phyloP scores from a whole-genome alignment of 148 eudicot genomes.

The Agrostemma githago region DNA sequence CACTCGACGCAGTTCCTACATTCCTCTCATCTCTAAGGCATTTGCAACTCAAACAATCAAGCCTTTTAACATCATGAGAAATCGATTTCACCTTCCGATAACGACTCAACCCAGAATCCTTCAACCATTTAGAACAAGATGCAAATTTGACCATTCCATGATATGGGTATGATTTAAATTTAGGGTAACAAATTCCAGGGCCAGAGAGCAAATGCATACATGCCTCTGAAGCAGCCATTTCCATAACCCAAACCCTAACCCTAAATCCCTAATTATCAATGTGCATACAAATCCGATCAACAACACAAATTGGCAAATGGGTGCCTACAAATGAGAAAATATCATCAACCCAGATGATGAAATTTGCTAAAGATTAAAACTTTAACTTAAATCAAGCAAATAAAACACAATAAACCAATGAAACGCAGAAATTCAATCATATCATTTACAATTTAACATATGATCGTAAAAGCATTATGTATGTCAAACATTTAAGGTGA shows the following conservation, averaged over 20 bases:
- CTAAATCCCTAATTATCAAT: too few species aligned
- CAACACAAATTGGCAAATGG: background rate
- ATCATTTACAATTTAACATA: background rate
- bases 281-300: background rate
- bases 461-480: background rate
- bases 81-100: background rate
- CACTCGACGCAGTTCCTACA: conserved; percentile 25
- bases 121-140: conserved; percentile 4
- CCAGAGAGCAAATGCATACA: conserved; percentile 15
- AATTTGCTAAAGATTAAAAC: background rate
- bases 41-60: conserved; percentile 22
- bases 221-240: conserved; percentile 27
- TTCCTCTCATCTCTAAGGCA: conserved; percentile 34
- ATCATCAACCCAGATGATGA: conserved; percentile 13
- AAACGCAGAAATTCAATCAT: background rate
- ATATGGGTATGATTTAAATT: conserved; percentile 8
- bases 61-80: conserved; percentile 7
- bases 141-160: conserved; percentile 6
- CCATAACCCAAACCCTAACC: background rate
- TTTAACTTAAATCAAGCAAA: background rate
- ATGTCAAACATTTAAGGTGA: background rate
- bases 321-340: conserved; percentile 19
- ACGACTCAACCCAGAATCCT: conserved; percentile 16
- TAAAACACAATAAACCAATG: background rate
- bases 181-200: conserved; percentile 14